Base-by-base conservation (phyloP, 331 rosid genomes). In the Malus hybrid region DNA sequence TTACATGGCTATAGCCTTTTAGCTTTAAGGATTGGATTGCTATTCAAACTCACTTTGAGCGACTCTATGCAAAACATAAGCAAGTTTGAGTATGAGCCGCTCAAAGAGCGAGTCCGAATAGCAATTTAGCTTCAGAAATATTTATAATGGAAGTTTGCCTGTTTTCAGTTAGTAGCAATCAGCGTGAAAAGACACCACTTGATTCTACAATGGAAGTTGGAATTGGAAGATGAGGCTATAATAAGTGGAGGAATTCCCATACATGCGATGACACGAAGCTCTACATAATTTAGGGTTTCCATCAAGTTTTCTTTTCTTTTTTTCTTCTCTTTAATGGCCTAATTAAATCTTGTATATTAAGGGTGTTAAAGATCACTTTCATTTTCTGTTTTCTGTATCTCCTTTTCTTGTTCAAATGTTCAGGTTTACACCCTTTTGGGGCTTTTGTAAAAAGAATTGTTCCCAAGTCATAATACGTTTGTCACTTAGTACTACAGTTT, bases 111-210 rank as follows among this genome's bases (percentile, higher is more conserved):
- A 42, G 5, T 42, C 14, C 14, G 48, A 42, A 42, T 52, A 5
- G 57, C 57, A 52, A 5, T 52, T 52, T 29, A 22, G 48, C 18
- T 48, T 32, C n/a, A 20, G 28, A 18, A 64, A 48, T 50, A 46
- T 75, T 34, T 52, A 18, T 57, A 56, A 39, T 65, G 39, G 68
- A 29, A 72, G 69, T 55, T 29, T 55, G 36, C 44, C 28, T 74
- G 67, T 70, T 69, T 70, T 36, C 83, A 80, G 83, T 63, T 63
- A 64, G 54, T 50, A 75, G 73, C 80, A 54, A 69, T 75, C 65
- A 28, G 34, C 31, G 6, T 32, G 83, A 80, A 48, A 75, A 36
- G 80, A 75, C 80, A 70, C 22, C 73, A 64, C 80, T 67, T 69
- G 74, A 52, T 55, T 34, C 82, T 28, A 12, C 75, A 60, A 52